Conservation (phyloP, 345 rosid species). For the Tarenaya hassleriana region DNA sequence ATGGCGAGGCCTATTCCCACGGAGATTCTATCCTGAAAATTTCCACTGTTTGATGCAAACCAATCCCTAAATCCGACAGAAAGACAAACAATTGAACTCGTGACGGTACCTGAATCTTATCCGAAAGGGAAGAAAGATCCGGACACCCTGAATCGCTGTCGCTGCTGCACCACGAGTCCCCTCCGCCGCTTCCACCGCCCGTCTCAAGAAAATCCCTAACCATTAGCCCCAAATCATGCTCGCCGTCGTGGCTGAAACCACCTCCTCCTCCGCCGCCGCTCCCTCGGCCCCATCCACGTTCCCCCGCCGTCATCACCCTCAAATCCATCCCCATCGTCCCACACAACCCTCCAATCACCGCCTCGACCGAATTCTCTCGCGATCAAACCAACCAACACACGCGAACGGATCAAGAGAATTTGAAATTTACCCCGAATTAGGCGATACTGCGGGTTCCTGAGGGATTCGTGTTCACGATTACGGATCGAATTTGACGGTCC, state of each 20-base stretch:
- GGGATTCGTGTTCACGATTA: not conserved
- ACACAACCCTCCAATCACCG: slow-evolving; percentile 11
- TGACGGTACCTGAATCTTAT: slow-evolving; percentile 56
- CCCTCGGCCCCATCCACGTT: slow-evolving; percentile 35
- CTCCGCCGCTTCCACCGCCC: slow-evolving; percentile 51
- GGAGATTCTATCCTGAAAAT: not conserved
- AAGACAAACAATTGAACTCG: too few species aligned
- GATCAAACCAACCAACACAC: not conserved
- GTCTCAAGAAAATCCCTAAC: slow-evolving; percentile 82
- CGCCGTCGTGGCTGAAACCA: slow-evolving; percentile 78
- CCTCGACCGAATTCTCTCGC: slow-evolving; percentile 10
- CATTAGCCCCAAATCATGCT: slow-evolving; percentile 79
- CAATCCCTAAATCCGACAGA: not conserved
- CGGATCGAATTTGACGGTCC: not conserved
- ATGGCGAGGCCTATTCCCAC: not conserved
- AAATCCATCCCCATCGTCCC: slow-evolving; percentile 44
- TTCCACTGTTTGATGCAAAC: not conserved
- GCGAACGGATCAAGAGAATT: slow-evolving; percentile 2
- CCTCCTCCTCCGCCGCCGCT: slow-evolving; percentile 37
- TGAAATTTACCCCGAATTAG: not conserved
- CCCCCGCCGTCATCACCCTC: slow-evolving; percentile 44
- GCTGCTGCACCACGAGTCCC: slow-evolving; percentile 74
- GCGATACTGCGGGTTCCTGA: slow-evolving; percentile 1
- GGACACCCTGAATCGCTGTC: slow-evolving; percentile 74
- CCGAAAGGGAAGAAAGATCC: slow-evolving; percentile 68